These are phyloP conservation scores for Geranium rotundifolium DNA, from an alignment of 345 rosid genomes.

Conservation along the genomic window DNA sequence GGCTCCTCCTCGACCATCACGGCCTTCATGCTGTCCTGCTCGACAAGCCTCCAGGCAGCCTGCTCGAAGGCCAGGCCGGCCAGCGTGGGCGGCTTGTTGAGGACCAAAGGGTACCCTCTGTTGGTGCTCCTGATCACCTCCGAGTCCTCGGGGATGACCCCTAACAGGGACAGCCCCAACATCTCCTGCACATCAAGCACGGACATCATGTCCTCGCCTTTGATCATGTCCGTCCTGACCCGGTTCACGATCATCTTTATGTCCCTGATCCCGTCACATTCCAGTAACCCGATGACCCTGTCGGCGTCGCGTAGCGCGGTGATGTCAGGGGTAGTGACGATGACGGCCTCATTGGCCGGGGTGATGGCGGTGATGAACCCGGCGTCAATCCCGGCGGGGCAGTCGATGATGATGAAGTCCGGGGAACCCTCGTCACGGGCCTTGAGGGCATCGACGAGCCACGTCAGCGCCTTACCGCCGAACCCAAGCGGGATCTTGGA, in stretches of 20 bases:
- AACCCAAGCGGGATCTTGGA: constrained; percentile 90
- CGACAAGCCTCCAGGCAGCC: constrained; percentile 97
- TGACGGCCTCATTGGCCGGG: constrained; percentile 82
- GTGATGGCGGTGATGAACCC: constrained; percentile 98
- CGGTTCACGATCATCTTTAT: constrained; percentile 92
- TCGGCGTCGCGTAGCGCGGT: constrained; percentile 84
- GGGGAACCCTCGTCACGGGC: constrained; percentile 62
- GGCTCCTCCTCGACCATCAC: constrained; percentile 95
- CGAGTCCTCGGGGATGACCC: constrained; percentile 84
- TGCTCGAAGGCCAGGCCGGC: constrained; percentile 96
- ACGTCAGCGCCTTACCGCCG: constrained; percentile 78
- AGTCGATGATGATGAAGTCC: constrained; percentile 74
- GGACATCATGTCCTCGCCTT: constrained; percentile 98
- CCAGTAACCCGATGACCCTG: constrained; percentile 79
- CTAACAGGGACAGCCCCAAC: constrained; percentile 71
- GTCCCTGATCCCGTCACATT: constrained; percentile 88
- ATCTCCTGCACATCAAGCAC: constrained; percentile 91
- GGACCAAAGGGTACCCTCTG: constrained; percentile 77
- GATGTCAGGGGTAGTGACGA: constrained; percentile 86
- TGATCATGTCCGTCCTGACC: constrained; percentile 94
- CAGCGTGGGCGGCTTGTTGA: constrained; percentile 84
- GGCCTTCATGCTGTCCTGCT: constrained; percentile 95
- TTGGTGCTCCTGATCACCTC: constrained; percentile 89
- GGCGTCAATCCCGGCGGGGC: constrained; percentile 97
- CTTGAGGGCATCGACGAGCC: constrained; percentile 83